Percentiles rank a stretch among this genome's conserved stretches.
phyloP scores from a whole-genome alignment of 345 rosid species.

The Moringa oleifera region DNA sequence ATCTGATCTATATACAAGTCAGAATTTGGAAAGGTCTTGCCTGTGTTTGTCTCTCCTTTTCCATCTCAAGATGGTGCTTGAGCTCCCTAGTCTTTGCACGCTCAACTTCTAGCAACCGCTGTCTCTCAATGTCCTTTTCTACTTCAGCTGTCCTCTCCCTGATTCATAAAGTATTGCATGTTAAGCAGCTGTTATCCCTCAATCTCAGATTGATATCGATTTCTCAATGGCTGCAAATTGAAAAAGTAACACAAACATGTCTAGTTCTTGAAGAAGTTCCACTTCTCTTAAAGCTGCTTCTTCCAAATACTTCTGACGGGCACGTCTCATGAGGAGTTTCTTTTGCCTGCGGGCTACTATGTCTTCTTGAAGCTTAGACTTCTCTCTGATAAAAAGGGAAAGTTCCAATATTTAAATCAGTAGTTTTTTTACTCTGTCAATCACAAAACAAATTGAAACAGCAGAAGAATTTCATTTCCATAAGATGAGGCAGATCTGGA shows the following conservation, averaged over 20 bases:
- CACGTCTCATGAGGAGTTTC: conserved; percentile 51
- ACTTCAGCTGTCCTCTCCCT: conserved; percentile 68
- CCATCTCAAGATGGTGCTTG: conserved; percentile 71
- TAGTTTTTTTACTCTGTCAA: neutral
- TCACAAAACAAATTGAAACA: neutral
- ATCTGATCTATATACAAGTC: neutral
- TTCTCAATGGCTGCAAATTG: conserved; percentile 8
- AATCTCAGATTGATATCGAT: too few species aligned
- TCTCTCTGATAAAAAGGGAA: conserved; percentile 39
- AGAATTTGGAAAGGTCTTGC: conserved; percentile 24
- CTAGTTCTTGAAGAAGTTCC: conserved; percentile 66
- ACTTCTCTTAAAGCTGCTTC: conserved; percentile 65
- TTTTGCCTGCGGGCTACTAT: conserved; percentile 58
- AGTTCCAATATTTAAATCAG: neutral
- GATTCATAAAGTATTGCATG: conserved; percentile 11
- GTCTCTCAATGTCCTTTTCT: conserved; percentile 81
- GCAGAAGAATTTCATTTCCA: neutral
- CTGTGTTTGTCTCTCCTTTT: conserved; percentile 80
- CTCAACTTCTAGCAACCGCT: conserved; percentile 60
- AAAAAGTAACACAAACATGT: conserved; percentile 39
- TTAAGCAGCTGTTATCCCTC: conserved; percentile 8
- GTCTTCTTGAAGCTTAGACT: conserved; percentile 55
- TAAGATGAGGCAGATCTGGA: neutral
- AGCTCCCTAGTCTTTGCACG: conserved; percentile 74
- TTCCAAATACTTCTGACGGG: conserved; percentile 65